A percentile compares a stretch with the other conserved stretches of the same genome.
Conservation (phyloP, 768 basidiomycete species). For the Myochromella boudieri region DNA sequence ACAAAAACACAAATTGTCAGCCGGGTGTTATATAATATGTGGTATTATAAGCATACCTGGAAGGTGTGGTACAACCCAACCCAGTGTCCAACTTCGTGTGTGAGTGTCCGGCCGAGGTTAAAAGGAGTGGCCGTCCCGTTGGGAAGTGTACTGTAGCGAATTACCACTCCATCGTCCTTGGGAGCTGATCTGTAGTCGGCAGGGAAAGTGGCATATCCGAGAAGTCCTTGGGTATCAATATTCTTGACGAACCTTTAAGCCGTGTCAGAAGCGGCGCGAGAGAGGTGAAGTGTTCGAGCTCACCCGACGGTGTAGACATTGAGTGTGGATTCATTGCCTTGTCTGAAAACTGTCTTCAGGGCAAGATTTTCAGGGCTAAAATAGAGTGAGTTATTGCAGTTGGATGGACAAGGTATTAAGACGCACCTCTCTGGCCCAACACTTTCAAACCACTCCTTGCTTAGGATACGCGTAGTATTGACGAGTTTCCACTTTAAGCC, state of each 20-base stretch:
- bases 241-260: constrained; percentile 19
- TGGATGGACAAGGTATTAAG: neutral
- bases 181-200: constrained; percentile 34
- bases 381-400: neutral
- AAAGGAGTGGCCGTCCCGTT: constrained; percentile 40
- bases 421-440: constrained; percentile 34
- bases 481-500: constrained; percentile 41
- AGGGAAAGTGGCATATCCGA: constrained; percentile 53
- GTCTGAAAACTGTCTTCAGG: constrained; percentile 42
- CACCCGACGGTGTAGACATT: constrained; percentile 40
- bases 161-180: constrained; percentile 44
- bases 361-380: constrained; percentile 33
- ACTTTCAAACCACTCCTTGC: constrained; percentile 46
- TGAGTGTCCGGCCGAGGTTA: constrained; percentile 44
- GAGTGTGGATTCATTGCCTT: constrained; percentile 34
- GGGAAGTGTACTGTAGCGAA: constrained; percentile 35
- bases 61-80: constrained; percentile 50
- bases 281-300: constrained; percentile 9
- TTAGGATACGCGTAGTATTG: constrained; percentile 40
- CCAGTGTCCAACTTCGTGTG: constrained; percentile 53
- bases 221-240: constrained; percentile 31
- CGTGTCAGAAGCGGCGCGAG: constrained; percentile 11
- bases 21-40: neutral
- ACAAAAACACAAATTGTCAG: neutral
- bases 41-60: constrained; percentile 22